phyloP scores from a whole-genome alignment of 306 rosid species.

The Pachyrhizus erosus region DNA sequence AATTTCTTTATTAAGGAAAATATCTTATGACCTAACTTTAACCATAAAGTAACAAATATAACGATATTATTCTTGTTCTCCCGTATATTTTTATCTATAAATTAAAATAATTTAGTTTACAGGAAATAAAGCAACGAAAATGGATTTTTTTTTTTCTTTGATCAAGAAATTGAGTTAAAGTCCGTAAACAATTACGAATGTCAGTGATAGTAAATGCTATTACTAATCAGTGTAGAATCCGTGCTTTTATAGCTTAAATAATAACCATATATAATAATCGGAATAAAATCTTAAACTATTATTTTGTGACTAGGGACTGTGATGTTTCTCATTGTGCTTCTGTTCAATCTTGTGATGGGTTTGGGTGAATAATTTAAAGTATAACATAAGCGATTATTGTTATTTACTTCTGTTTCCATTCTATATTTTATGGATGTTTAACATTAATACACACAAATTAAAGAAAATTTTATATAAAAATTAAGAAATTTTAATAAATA shows the following conservation, averaged over 20 bases:
- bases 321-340: neutral
- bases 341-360: neutral
- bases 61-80: neutral
- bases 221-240: neutral
- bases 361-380: neutral
- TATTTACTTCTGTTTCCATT: no score
- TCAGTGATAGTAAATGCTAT: neutral
- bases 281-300: neutral
- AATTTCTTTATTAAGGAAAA: neutral
- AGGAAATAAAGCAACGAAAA: neutral
- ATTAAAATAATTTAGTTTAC: neutral
- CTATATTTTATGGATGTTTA: no score
- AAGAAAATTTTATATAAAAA: no score
- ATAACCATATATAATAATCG: neutral
- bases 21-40: neutral
- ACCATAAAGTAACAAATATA: neutral
- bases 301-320: neutral
- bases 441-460: no score
- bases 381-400: no score
- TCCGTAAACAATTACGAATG: neutral
- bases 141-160: no score
- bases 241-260: neutral
- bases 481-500: no score
- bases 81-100: neutral
- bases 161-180: neutral